phyloP scores from a whole-genome alignment of 1,284 basidiomycete species.

The Rhizopogon hawkerae region DNA sequence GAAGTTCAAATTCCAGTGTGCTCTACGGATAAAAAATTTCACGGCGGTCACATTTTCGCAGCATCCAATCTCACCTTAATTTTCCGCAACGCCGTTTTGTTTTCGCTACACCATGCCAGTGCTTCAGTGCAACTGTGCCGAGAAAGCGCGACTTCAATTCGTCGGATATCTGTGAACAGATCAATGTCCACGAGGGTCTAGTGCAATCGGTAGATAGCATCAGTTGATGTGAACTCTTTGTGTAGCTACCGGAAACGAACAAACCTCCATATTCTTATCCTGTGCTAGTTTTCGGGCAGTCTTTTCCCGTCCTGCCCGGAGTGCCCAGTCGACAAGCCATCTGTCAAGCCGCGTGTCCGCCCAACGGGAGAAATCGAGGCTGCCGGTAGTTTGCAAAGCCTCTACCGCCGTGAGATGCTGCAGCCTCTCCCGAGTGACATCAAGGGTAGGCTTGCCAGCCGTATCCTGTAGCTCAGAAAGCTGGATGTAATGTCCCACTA shows the following conservation, averaged over 20 bases:
- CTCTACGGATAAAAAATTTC: slow-evolving; percentile 44
- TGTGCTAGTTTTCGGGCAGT: slow-evolving; percentile 63
- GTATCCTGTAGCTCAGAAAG: slow-evolving; percentile 62
- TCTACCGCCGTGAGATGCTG: slow-evolving; percentile 62
- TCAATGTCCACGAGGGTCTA: slow-evolving; percentile 86
- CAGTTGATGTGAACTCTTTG: slow-evolving; percentile 2
- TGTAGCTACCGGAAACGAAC: slow-evolving; percentile 12
- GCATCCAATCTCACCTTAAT: slow-evolving; percentile 54
- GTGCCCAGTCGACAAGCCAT: slow-evolving; percentile 89
- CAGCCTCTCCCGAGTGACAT: slow-evolving; percentile 64
- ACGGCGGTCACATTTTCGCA: slow-evolving; percentile 7
- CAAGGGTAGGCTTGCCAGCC: slow-evolving; percentile 57
- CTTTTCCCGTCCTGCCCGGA: slow-evolving; percentile 65
- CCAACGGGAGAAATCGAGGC: slow-evolving; percentile 65
- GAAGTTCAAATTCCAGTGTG: slow-evolving; percentile 90
- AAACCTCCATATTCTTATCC: slow-evolving; percentile 65
- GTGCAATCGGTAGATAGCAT: background rate
- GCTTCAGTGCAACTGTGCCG: slow-evolving; percentile 79
- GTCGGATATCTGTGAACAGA: slow-evolving; percentile 79
- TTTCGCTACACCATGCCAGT: slow-evolving; percentile 93
- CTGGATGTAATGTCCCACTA: slow-evolving; percentile 31
- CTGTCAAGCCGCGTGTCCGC: slow-evolving; percentile 74
- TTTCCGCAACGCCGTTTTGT: slow-evolving; percentile 86
- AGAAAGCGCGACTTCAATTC: slow-evolving; percentile 76
- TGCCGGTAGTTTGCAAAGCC: slow-evolving; percentile 39